A percentile compares a stretch with the other conserved stretches of the same genome.
These are phyloP conservation scores for Apophysomyces sp. DNA, from an alignment of 371 early-diverging fungal genomes.

Conservation along the genomic window DNA sequence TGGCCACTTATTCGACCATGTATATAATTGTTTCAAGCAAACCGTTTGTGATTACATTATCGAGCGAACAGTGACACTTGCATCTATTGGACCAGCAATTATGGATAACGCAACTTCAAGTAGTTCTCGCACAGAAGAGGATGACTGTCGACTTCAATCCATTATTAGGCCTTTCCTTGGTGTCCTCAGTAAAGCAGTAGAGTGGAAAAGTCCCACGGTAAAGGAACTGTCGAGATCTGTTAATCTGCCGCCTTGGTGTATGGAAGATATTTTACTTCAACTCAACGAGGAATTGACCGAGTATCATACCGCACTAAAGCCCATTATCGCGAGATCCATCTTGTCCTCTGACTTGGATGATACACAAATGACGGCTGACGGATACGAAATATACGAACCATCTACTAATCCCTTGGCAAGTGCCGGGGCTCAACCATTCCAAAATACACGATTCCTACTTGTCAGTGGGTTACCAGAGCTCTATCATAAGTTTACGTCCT, in stretches of 20 bases:
- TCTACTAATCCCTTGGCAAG: neutral
- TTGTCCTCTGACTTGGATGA: constrained; percentile 3
- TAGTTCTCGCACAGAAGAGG: constrained; percentile 3
- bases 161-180: constrained; percentile 40
- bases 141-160: constrained; percentile 16
- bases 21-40: constrained; percentile 57
- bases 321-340: constrained; percentile 21
- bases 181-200: constrained; percentile 46
- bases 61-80: constrained; percentile 49
- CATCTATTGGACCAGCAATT: constrained; percentile 12
- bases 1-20: constrained; percentile 44
- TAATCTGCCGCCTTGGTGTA: constrained; percentile 37
- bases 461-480: constrained; percentile 59
- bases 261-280: constrained; percentile 36
- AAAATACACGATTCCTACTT: constrained; percentile 42
- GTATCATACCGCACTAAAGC: constrained; percentile 21
- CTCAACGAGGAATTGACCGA: constrained; percentile 30
- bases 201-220: constrained; percentile 57
- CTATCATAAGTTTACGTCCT: constrained; percentile 22
- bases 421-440: neutral
- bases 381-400: constrained; percentile 10
- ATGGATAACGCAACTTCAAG: constrained; percentile 7
- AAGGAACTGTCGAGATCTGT: constrained; percentile 32
- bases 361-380: neutral
- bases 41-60: constrained; percentile 71